Evolutionary conservation across 2,329 filamentous ascomycete genomes (phyloP).

Genomic region (Anthostomella pinea): DNA sequence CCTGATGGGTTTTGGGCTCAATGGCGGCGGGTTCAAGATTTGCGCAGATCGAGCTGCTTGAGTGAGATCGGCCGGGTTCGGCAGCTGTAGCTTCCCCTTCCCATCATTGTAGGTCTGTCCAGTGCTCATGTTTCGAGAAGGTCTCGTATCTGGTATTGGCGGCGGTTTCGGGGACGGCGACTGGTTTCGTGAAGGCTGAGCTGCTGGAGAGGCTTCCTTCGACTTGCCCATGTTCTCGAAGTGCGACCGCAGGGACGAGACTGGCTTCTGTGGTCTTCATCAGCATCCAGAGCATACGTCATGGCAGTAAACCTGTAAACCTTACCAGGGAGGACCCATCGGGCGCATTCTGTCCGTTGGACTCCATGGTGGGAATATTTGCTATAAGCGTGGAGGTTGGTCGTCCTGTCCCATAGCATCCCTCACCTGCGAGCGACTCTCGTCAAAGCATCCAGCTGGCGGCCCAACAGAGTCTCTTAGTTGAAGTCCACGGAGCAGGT

Average conservation of each 20-base stretch:
- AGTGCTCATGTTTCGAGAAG: slow-evolving; percentile 25
- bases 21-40: slow-evolving; percentile 42
- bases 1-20: slow-evolving; percentile 41
- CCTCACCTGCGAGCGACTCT: slow-evolving; percentile 10
- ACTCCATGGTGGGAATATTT: slow-evolving; percentile 39
- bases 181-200: slow-evolving; percentile 30
- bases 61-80: slow-evolving; percentile 18
- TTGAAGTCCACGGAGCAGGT: no score
- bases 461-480: background rate
- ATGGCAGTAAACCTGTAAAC: slow-evolving; percentile 9
- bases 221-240: slow-evolving; percentile 72
- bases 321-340: slow-evolving; percentile 76
- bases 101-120: slow-evolving; percentile 21
- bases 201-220: slow-evolving; percentile 36
- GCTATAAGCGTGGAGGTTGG: slow-evolving; percentile 23
- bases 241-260: slow-evolving; percentile 75
- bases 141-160: slow-evolving; percentile 31
- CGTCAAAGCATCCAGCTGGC: background rate
- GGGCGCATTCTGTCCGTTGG: slow-evolving; percentile 54
- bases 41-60: slow-evolving; percentile 41
- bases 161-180: slow-evolving; percentile 33
- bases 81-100: slow-evolving; percentile 27
- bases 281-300: slow-evolving; percentile 22
- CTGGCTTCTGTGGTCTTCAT: slow-evolving; percentile 60
- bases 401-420: slow-evolving; percentile 23